Evolutionary conservation across 371 early-diverging fungal species (phyloP), one percentile per base, ranked within the genome.

Genomic region (Vittaforma corneae): DNA sequence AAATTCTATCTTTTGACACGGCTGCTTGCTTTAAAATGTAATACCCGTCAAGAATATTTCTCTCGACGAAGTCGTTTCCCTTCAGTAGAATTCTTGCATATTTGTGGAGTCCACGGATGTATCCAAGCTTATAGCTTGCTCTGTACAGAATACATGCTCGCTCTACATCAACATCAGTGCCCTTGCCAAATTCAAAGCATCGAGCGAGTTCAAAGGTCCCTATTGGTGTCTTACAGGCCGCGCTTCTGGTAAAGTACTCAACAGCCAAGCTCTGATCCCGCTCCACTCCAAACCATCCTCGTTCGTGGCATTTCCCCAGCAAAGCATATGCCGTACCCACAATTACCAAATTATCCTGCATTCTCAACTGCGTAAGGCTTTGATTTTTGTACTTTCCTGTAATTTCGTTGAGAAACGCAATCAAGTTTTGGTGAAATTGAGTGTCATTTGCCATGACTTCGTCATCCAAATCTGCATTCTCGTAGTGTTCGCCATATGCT

Each of bases 111-210:
- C 69, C 77, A 34, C 72, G 62, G 30, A 63, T 29, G 22, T 45
- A 68, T 11, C 80, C 80, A 6, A 75, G 64, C 42, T 80, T 80
- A 16, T 78, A 74, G 0, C 74, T 65, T 24, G 57, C 62, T 54
- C 72, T 77, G 57, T 77, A 80, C 55, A 73, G 76, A 35, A 47
- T 46, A 11, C 65, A 37, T 47, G 78, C 77, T 50, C 72, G 71
- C 5, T 57, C 24, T 24, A 67, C 30, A 63, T 71, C 51, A 45
- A 38, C 46, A n/a, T n/a, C 28, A 37, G 63, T 54, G 18, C 62
- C 75, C 26, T 69, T 65, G 0, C 77, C 80, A 37, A 71, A 60
- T 55, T 79, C 80, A 65, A 71, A 72, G 50, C 73, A 73, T 42
- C 63, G 67, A 0, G 71, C 76, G n/a, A 73, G 58, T 47, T 75